Percentiles rank a stretch among this genome's conserved stretches.
Conservation (phyloP, 257 asterid species). For the Jasminum sambac region DNA sequence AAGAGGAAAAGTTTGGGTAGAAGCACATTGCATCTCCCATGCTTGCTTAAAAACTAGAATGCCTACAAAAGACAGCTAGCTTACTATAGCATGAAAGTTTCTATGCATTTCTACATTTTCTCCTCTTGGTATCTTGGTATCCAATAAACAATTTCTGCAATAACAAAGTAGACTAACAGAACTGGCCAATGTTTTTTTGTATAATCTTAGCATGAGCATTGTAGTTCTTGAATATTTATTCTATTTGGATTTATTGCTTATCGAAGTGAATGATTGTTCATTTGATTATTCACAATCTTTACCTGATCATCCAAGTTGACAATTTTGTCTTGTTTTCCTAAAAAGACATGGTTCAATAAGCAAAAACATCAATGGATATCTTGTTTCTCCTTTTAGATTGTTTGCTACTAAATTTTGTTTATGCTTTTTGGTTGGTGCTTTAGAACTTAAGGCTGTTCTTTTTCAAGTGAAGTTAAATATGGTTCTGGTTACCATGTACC, state of each 20-base stretch:
- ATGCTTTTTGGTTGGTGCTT: neutral
- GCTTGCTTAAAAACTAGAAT: neutral
- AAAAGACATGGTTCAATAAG: neutral
- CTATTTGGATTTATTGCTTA: neutral
- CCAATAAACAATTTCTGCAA: neutral
- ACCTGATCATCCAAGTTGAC: neutral
- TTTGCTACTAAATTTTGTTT: neutral
- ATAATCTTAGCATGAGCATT: neutral
- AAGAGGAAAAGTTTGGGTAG: too few species aligned
- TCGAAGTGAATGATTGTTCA: neutral
- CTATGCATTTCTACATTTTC: neutral
- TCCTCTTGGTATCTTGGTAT: neutral
- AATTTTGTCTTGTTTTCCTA: neutral
- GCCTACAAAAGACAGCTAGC: neutral
- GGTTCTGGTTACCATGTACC: neutral
- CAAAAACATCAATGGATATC: neutral
- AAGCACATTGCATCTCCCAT: neutral
- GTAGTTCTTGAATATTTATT: neutral
- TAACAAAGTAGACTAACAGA: neutral
- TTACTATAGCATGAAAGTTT: neutral
- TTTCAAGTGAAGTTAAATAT: neutral
- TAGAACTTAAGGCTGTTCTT: neutral
- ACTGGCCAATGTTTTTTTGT: neutral
- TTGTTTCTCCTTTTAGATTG: neutral
- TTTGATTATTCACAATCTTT: neutral